Percentiles rank a stretch among this genome's conserved stretches.
phyloP scores from a whole-genome alignment of 352 stramenopile species.

The Globisporangium polare region DNA sequence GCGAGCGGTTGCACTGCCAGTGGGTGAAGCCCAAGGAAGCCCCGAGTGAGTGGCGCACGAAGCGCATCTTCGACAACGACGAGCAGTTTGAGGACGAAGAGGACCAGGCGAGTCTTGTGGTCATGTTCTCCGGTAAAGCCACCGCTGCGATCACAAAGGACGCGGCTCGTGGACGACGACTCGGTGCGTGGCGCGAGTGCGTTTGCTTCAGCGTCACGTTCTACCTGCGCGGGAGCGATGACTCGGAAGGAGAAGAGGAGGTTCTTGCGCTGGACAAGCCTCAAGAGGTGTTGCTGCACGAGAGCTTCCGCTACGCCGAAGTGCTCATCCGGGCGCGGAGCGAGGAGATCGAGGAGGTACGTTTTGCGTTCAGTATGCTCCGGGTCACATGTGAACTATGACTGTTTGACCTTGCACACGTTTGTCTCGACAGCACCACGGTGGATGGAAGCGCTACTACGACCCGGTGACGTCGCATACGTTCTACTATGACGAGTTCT shows the following conservation, averaged over 20 bases:
- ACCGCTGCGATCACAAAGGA: slow-evolving; percentile 35
- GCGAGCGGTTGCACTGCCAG: slow-evolving; percentile 39
- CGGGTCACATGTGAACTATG: not conserved
- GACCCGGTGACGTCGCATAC: slow-evolving; percentile 45
- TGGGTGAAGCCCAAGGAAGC: slow-evolving; percentile 47
- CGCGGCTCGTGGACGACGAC: slow-evolving; percentile 28
- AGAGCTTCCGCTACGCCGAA: slow-evolving; percentile 55
- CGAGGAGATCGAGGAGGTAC: slow-evolving; percentile 58
- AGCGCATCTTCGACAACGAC: slow-evolving; percentile 47
- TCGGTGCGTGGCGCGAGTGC: slow-evolving; percentile 59
- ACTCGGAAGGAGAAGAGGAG: slow-evolving; percentile 9
- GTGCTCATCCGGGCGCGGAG: slow-evolving; percentile 45
- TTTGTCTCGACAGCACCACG: slow-evolving; percentile 19
- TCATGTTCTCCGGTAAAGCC: slow-evolving; percentile 42
- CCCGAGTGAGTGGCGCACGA: slow-evolving; percentile 43
- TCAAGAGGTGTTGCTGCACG: slow-evolving; percentile 34
- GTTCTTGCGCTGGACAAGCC: slow-evolving; percentile 54
- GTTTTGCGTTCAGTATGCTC: not conserved
- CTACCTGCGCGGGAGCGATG: slow-evolving; percentile 33
- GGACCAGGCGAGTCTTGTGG: slow-evolving; percentile 34
- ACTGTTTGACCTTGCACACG: not conserved
- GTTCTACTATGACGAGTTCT: slow-evolving; percentile 66
- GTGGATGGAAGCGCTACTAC: slow-evolving; percentile 58
- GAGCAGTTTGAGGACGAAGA: slow-evolving; percentile 44
- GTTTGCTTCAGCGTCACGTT: slow-evolving; percentile 45